Base-by-base conservation (phyloP, 2,329 filamentous ascomycete species). In the Trichoderma sp. region DNA sequence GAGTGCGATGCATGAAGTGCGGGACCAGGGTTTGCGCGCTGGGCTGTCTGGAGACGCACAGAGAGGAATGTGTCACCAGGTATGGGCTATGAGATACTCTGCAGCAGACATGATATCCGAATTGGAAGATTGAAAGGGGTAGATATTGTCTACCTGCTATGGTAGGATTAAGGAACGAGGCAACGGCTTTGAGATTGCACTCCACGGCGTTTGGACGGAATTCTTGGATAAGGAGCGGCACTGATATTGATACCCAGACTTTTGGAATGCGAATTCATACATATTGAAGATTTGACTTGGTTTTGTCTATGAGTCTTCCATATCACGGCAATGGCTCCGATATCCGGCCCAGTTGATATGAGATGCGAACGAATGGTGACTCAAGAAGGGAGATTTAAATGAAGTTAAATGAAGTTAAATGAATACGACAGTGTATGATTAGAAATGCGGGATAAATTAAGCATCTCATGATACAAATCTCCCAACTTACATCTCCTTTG, bases 11-110 rank as follows among this genome's bases (percentile, higher is more conserved):
- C 80, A 86, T 90, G 78, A 92, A 91, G 81, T 95, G 92, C 79
- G 91, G 91, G n/a, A 87, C 87, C 57, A 85, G 90, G 74, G 89
- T 92, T n/a, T 95, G 92, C 77, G 91, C 91, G 49, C 79, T 94
- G 73, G 89, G 92, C 70, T 94, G 92, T 75, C 84, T 93, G 74
- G 88, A 89, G 75, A 83, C 86, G 71, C 92, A 95, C 78, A 86
- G 89, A 66, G 90, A 92, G 78, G 91, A 91, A 74, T 91, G 89
- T 73, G 85, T 92, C 71, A 86, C 88, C 69, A 83, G 89, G 74
- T 91, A 90, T 75, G 88, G 88, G 14, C 58, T 82, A 21, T 83
- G 73, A 79, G n/a, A 27, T 31, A 21, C 16, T 19, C 13, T 13
- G 24, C 3, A 33, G 21, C 21, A 10, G 58, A 16, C 4, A 19